phyloP scores from a whole-genome alignment of 2,329 filamentous ascomycete species.

The Elsinoe necatrix region DNA sequence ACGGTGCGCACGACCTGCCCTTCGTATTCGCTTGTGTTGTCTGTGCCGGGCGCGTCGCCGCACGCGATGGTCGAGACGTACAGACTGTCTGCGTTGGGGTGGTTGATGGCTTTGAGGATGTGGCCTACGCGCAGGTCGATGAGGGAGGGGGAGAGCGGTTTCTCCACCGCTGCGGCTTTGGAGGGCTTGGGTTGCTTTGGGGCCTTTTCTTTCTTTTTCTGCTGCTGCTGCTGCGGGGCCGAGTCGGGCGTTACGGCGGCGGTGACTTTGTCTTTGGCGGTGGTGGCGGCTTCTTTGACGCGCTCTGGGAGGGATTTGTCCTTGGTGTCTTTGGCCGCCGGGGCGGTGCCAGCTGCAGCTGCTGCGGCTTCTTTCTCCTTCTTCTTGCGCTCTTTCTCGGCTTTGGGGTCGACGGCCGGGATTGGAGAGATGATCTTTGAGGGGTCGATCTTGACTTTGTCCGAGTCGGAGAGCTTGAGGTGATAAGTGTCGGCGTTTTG shows the following conservation, averaged over 20 bases:
- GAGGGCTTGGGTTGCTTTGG: slow-evolving; percentile 72
- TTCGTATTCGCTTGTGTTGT: slow-evolving; percentile 86
- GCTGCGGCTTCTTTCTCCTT: slow-evolving; percentile 35
- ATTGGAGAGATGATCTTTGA: slow-evolving; percentile 79
- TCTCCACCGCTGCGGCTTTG: slow-evolving; percentile 52
- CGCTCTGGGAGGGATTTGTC: slow-evolving; percentile 40
- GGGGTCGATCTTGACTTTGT: slow-evolving; percentile 71
- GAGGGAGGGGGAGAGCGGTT: slow-evolving; percentile 70
- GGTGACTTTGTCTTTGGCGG: slow-evolving; percentile 43
- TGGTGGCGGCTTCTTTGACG: slow-evolving; percentile 47
- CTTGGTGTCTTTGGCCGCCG: slow-evolving; percentile 36
- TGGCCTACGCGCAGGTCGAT: slow-evolving; percentile 96
- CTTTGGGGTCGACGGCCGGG: slow-evolving; percentile 81
- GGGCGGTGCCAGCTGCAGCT: slow-evolving; percentile 38
- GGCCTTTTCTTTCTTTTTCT: slow-evolving; percentile 75
- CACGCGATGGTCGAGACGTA: slow-evolving; percentile 94
- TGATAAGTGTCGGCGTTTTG: slow-evolving; percentile 72
- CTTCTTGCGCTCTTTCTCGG: slow-evolving; percentile 86
- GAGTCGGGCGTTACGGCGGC: slow-evolving; percentile 37
- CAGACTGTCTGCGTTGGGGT: slow-evolving; percentile 93
- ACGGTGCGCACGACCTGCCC: slow-evolving; percentile 89
- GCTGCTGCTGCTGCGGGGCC: slow-evolving; percentile 34
- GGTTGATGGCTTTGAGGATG: slow-evolving; percentile 90
- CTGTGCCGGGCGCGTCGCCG: slow-evolving; percentile 74
- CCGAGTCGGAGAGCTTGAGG: slow-evolving; percentile 57